Conservation (phyloP, 2,329 filamentous ascomycete species). For the Ampelomyces quisqualis region DNA sequence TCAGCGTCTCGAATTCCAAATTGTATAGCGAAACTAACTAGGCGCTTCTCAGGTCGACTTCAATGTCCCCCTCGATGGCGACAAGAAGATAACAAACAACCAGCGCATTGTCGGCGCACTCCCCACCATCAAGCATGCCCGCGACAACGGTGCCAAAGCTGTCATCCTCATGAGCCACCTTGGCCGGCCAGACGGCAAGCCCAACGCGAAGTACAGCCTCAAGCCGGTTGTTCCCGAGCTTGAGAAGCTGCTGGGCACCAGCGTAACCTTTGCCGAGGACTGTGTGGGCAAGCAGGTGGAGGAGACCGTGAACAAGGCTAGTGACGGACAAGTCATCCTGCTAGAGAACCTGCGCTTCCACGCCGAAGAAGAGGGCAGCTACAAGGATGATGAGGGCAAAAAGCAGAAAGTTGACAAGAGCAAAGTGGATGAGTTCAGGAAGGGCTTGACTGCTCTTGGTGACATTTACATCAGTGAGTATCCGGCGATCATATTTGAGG, state of each 20-base stretch:
- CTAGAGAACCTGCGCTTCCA: slow-evolving; percentile 99
- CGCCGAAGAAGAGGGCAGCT: slow-evolving; percentile 94
- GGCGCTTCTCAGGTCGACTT: slow-evolving; percentile 80
- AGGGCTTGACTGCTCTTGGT: slow-evolving; percentile 88
- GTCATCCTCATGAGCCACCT: slow-evolving; percentile 98
- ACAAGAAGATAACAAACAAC: slow-evolving; percentile 96
- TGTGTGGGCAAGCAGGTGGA: slow-evolving; percentile 89
- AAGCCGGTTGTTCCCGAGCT: slow-evolving; percentile 88
- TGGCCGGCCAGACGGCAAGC: slow-evolving; percentile 87
- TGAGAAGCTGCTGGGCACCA: slow-evolving; percentile 83
- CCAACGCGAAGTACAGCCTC: slow-evolving; percentile 90
- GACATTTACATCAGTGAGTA: slow-evolving; percentile 91
- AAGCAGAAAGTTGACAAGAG: slow-evolving; percentile 97
- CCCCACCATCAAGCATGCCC: slow-evolving; percentile 91
- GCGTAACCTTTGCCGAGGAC: slow-evolving; percentile 85
- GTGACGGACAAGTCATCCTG: slow-evolving; percentile 78
- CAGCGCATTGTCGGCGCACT: slow-evolving; percentile 96
- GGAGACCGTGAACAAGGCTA: slow-evolving; percentile 80
- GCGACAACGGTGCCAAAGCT: slow-evolving; percentile 86
- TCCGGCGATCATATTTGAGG: neutral
- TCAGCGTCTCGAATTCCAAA: neutral
- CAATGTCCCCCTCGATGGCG: slow-evolving; percentile 93
- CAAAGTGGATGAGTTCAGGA: slow-evolving; percentile 89
- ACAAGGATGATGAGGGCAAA: slow-evolving; percentile 90
- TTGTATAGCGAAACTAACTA: too few relatives aligned